phyloP scores from a whole-genome alignment of 2,329 filamentous ascomycete genomes.

The Diaporthe sp. region DNA sequence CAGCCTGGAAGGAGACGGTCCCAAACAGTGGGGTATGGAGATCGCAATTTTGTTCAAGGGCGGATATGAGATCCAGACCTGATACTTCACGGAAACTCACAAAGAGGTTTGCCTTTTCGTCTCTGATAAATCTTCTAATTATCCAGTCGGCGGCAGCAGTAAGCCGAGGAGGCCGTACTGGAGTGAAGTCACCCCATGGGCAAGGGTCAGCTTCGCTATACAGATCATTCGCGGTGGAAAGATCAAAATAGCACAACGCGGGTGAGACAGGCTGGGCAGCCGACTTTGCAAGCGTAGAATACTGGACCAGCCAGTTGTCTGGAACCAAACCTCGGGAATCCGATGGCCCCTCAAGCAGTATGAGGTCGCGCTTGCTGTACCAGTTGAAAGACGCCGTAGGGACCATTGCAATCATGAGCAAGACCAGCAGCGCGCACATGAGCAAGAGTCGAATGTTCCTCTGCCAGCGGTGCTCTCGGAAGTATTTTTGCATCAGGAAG shows the following conservation, averaged over 20 bases:
- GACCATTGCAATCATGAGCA: neutral
- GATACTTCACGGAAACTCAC: neutral
- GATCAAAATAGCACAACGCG: neutral
- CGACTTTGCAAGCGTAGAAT: neutral
- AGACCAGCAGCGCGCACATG: neutral
- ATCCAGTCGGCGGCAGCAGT: neutral
- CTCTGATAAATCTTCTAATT: neutral
- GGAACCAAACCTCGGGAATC: neutral
- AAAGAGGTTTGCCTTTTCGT: neutral
- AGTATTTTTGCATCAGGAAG: neutral
- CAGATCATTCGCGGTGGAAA: neutral
- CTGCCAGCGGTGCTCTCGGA: neutral
- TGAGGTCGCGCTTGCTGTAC: neutral
- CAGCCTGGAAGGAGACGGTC: neutral
- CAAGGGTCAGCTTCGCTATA: constrained; percentile 10
- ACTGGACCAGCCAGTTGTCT: neutral
- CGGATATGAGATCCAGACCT: neutral
- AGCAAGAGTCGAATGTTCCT: neutral
- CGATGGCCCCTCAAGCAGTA: neutral
- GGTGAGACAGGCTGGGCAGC: constrained; percentile 13
- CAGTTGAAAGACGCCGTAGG: constrained; percentile 7
- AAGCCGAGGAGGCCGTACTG: neutral
- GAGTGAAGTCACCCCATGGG: neutral
- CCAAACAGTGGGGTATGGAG: neutral
- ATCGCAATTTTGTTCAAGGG: neutral